Evolutionary conservation across 176 grass and related monocot species (phyloP).

Genomic region (Melocanna baccifera): DNA sequence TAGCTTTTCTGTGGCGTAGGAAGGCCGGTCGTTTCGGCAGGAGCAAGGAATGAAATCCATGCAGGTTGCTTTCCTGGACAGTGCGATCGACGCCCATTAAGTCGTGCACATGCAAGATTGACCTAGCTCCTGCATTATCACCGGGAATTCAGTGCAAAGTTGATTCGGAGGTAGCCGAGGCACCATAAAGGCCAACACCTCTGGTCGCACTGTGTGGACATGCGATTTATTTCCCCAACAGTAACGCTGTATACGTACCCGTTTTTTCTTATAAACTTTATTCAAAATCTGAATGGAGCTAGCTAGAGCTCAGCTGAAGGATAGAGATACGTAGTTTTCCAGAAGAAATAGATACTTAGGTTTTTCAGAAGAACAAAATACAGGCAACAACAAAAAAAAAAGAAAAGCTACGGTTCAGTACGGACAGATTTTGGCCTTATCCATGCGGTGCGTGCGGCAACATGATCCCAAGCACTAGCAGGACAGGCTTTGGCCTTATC

Average conservation of each 20-base stretch:
- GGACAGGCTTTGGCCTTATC: neutral
- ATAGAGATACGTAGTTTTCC: too few species aligned
- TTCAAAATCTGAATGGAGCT: neutral
- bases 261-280: neutral
- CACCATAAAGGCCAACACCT: neutral
- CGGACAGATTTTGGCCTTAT: neutral
- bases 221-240: neutral
- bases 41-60: neutral
- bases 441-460: neutral
- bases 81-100: neutral
- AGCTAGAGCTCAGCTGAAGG: too few species aligned
- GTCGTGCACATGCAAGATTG: neutral
- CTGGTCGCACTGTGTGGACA: neutral
- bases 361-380: neutral
- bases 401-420: neutral
- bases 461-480: too few species aligned
- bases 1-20: neutral
- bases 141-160: neutral
- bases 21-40: neutral
- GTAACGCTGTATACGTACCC: neutral
- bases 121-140: neutral
- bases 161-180: neutral
- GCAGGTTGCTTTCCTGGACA: neutral
- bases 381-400: too few species aligned
- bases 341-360: too few species aligned